These are phyloP conservation scores for Medakamo hakoo DNA, from an alignment of 139 green algal species.

Conservation along the genomic window DNA sequence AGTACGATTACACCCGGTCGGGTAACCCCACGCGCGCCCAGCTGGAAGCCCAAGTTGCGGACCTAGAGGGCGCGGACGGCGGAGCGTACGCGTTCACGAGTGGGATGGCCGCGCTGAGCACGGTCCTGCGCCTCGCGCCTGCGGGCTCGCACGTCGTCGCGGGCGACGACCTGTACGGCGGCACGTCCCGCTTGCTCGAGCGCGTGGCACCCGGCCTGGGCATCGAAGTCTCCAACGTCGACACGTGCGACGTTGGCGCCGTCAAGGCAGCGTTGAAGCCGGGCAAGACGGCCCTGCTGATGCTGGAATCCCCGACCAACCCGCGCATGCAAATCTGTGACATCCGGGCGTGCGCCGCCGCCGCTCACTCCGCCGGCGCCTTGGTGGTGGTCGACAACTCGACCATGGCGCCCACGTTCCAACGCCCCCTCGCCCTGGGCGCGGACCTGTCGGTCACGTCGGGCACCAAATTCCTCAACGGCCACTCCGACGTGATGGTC, in stretches of 20 bases:
- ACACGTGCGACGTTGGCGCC: slow-evolving; percentile 68
- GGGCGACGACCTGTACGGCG: slow-evolving; percentile 95
- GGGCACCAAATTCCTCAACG: slow-evolving; percentile 91
- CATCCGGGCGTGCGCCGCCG: slow-evolving; percentile 27
- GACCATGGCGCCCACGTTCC: slow-evolving; percentile 82
- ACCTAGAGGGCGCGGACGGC: slow-evolving; percentile 68
- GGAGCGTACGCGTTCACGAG: slow-evolving; percentile 78
- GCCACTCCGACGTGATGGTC: slow-evolving; percentile 85
- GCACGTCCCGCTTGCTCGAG: slow-evolving; percentile 73
- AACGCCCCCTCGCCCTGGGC: slow-evolving; percentile 62
- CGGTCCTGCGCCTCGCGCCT: slow-evolving; percentile 22
- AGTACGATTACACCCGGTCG: slow-evolving; percentile 93
- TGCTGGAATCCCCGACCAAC: slow-evolving; percentile 97
- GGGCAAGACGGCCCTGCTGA: slow-evolving; percentile 73
- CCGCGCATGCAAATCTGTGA: slow-evolving; percentile 93
- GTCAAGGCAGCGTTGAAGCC: slow-evolving; percentile 37
- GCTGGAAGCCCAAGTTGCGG: slow-evolving; percentile 60
- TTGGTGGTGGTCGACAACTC: slow-evolving; percentile 89
- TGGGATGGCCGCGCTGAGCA: slow-evolving; percentile 84
- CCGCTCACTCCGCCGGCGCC: slow-evolving; percentile 56
- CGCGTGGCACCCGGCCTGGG: slow-evolving; percentile 33
- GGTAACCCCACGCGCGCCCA: slow-evolving; percentile 85
- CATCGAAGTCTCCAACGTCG: slow-evolving; percentile 76
- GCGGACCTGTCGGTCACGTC: slow-evolving; percentile 96
- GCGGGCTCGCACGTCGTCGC: slow-evolving; percentile 62